phyloP scores from a whole-genome alignment of 176 grass and related monocot species.

The Oryza brachyantha region DNA sequence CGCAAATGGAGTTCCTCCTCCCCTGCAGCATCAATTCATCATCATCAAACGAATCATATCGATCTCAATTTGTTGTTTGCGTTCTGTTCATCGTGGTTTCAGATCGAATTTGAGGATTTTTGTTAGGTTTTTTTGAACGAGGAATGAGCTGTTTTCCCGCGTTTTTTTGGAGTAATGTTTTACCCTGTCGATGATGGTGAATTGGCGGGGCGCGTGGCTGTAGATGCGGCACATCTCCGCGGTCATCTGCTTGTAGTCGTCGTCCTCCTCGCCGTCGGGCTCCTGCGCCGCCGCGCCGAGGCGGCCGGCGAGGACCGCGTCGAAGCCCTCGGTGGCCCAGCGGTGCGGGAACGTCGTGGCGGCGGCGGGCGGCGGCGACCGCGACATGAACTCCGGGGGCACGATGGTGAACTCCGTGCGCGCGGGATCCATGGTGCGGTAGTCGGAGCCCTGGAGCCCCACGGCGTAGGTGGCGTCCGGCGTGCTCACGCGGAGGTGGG shows the following conservation, averaged over 20 bases:
- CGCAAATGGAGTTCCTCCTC: conserved; percentile 63
- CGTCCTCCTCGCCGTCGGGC: conserved; percentile 68
- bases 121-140: neutral
- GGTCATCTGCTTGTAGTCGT: conserved; percentile 64
- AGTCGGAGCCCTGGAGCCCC: conserved; percentile 64
- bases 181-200: conserved; percentile 77
- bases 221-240: conserved; percentile 61
- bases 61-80: neutral
- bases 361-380: neutral
- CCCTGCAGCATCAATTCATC: conserved; percentile 52
- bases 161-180: neutral
- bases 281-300: neutral
- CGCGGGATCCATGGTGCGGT: conserved; percentile 44
- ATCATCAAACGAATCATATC: neutral
- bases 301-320: conserved; percentile 38
- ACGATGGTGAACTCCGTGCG: conserved; percentile 61
- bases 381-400: conserved; percentile 35
- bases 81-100: neutral
- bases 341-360: neutral
- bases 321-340: conserved; percentile 33
- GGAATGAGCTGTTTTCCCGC: neutral
- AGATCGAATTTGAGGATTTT: no score
- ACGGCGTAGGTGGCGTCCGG: conserved; percentile 68
- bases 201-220: conserved; percentile 57
- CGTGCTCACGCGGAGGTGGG: conserved; percentile 83